Evolutionary conservation across 2,329 filamentous ascomycete species (phyloP).

Genomic region (Coniosporium tulheliwenetii): DNA sequence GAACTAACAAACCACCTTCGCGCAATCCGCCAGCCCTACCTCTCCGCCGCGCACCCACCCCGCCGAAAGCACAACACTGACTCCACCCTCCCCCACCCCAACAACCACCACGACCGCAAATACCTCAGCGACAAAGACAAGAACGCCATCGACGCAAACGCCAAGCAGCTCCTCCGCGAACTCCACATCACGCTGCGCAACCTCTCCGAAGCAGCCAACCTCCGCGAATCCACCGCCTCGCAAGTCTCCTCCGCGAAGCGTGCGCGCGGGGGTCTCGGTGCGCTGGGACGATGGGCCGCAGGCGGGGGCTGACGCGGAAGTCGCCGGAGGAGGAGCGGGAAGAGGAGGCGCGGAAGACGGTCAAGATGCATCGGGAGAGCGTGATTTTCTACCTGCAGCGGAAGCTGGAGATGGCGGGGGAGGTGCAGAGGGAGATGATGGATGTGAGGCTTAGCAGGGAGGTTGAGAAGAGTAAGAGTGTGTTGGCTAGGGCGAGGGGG

Average conservation of each 20-base stretch:
- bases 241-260: slow-evolving; percentile 58
- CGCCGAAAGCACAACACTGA: slow-evolving; percentile 15
- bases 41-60: slow-evolving; percentile 60
- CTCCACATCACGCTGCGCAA: slow-evolving; percentile 68
- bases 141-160: slow-evolving; percentile 74
- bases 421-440: slow-evolving; percentile 81
- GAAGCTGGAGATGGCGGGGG: slow-evolving; percentile 58
- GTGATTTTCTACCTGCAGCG: slow-evolving; percentile 71
- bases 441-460: slow-evolving; percentile 73
- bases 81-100: slow-evolving; percentile 12
- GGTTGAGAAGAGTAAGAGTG: slow-evolving; percentile 76
- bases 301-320: slow-evolving; percentile 34
- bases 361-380: slow-evolving; percentile 60
- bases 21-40: slow-evolving; percentile 76
- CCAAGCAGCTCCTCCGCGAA: slow-evolving; percentile 71
- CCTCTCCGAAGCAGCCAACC: slow-evolving; percentile 66
- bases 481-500: slow-evolving; percentile 53
- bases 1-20: slow-evolving; percentile 68
- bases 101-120: slow-evolving; percentile 29
- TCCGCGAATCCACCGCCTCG: slow-evolving; percentile 61
- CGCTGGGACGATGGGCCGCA: slow-evolving; percentile 52
- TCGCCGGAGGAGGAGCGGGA: slow-evolving; percentile 53
- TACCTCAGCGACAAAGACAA: slow-evolving; percentile 67
- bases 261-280: slow-evolving; percentile 45
- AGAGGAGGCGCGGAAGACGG: slow-evolving; percentile 51